Base-by-base conservation (phyloP, 805 yeast species). In the Kregervanrija delftensis region DNA sequence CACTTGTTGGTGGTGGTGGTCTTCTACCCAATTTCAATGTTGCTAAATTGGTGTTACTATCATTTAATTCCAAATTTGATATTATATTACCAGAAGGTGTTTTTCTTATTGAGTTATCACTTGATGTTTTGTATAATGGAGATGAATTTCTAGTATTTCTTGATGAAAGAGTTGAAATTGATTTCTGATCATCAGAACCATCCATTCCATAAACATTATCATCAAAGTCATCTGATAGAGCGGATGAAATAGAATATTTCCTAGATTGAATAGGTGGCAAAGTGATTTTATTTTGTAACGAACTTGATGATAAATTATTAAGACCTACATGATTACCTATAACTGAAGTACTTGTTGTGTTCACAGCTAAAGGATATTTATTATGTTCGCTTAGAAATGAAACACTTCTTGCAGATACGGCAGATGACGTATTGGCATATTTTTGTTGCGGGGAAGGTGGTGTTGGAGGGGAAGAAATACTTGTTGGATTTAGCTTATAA, bases 401-500 rank as follows among this genome's bases (percentile, higher is more conserved):
- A 22, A 22, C 28, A 22, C 28, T 22, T 6, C 28, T 22, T 5
- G 31, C 32, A 11, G 31, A 22, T 37, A n/a, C 9, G 1, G 28
- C 28, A 22, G 28, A 22, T 8, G 41, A 36, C 11, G 17, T 9
- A 30, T 15, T 12, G 14, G 34, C 12, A 36, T 22, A 22, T 32
- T 33, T 47, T 45, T 16, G 43, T 28, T 34, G 33, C 35, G 37
- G 33, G n/a, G 11, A 33, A 45, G 43, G 53, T 39, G 43, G 45
- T 36, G 44, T 22, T 52, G 62, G 40, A n/a, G 45, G 35, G 28
- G 64, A 22, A 50, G 36, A 53, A 58, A 41, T 14, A 8, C 17
- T 37, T 22, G 36, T 15, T 59, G 66, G 47, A 53, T 42, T 42
- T 33, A 53, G 39, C 43, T 59, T 51, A 16, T 66, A 31, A 31